phyloP scores from a whole-genome alignment of 257 asterid genomes.

The Vinca minor region DNA sequence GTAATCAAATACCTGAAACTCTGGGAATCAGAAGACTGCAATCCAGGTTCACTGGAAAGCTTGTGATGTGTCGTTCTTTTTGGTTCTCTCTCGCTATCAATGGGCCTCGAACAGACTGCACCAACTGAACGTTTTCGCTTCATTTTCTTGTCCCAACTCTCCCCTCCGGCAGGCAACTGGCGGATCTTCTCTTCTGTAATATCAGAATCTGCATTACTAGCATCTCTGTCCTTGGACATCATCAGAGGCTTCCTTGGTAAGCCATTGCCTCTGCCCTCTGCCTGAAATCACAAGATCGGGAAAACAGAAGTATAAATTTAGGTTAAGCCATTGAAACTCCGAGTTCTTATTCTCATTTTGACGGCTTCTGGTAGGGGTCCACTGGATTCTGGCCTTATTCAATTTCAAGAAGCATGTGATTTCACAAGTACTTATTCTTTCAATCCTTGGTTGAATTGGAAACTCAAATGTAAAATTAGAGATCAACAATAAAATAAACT shows the following conservation, averaged over 20 bases:
- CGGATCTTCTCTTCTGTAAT: constrained; percentile 68
- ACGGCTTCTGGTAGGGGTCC: not conserved
- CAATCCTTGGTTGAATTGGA: not conserved
- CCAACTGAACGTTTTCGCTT: constrained; percentile 96
- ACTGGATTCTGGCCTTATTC: not conserved
- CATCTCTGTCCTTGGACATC: constrained; percentile 65
- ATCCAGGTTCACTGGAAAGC: constrained; percentile 54
- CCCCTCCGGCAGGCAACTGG: constrained; percentile 83
- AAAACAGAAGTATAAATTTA: not conserved
- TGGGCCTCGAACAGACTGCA: constrained; percentile 57
- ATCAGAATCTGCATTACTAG: constrained; percentile 47
- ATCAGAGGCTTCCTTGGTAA: constrained; percentile 50
- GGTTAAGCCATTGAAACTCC: not conserved
- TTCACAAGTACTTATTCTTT: not conserved
- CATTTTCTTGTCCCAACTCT: constrained; percentile 94
- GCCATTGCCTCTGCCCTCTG: constrained; percentile 60
- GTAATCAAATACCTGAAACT: constrained; percentile 53
- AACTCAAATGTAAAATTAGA: not conserved
- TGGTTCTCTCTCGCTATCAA: constrained; percentile 60
- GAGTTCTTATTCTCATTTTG: not conserved
- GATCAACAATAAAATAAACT: constrained; percentile 19
- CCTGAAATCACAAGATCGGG: constrained; percentile 34
- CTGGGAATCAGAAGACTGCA: constrained; percentile 59
- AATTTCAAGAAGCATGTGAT: not conserved
- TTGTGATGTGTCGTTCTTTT: constrained; percentile 61